A percentile compares a stretch with the other conserved stretches of the same genome.
Conservation (phyloP, 1,139 yeast genomes). For the Geotrichum histeridarum region DNA sequence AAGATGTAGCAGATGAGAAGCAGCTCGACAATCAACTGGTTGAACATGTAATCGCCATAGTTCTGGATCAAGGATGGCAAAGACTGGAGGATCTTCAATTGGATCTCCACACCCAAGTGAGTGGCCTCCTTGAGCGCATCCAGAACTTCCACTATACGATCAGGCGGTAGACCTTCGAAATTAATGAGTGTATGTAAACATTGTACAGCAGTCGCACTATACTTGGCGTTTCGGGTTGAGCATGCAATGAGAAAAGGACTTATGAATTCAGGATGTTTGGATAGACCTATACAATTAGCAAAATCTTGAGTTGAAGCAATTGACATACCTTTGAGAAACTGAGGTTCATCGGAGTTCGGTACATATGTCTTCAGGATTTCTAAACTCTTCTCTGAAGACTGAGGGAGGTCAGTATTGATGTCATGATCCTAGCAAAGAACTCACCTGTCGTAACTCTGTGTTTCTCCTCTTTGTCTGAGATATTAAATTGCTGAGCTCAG, state of each 20-base stretch:
- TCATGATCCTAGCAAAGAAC: not conserved
- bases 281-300: conserved; percentile 29
- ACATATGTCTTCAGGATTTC: conserved; percentile 43
- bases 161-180: conserved; percentile 48
- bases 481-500: conserved; percentile 56
- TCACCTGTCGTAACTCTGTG: conserved; percentile 53
- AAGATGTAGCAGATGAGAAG: conserved; percentile 66
- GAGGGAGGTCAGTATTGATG: conserved; percentile 13
- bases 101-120: conserved; percentile 73
- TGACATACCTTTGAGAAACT: conserved; percentile 34
- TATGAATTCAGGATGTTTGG: conserved; percentile 50
- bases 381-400: conserved; percentile 60
- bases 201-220: conserved; percentile 66
- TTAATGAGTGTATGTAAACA: conserved; percentile 58
- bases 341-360: conserved; percentile 30
- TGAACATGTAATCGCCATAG: conserved; percentile 54
- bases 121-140: conserved; percentile 70
- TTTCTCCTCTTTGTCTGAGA: conserved; percentile 69
- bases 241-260: conserved; percentile 72
- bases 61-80: conserved; percentile 69
- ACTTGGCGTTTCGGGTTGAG: conserved; percentile 66
- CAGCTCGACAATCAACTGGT: conserved; percentile 52
- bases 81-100: conserved; percentile 79
- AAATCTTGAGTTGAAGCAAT: conserved; percentile 13
- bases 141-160: conserved; percentile 51